Evolutionary conservation across 139 green algal genomes (phyloP).

Genomic region (Closterium sp.): DNA sequence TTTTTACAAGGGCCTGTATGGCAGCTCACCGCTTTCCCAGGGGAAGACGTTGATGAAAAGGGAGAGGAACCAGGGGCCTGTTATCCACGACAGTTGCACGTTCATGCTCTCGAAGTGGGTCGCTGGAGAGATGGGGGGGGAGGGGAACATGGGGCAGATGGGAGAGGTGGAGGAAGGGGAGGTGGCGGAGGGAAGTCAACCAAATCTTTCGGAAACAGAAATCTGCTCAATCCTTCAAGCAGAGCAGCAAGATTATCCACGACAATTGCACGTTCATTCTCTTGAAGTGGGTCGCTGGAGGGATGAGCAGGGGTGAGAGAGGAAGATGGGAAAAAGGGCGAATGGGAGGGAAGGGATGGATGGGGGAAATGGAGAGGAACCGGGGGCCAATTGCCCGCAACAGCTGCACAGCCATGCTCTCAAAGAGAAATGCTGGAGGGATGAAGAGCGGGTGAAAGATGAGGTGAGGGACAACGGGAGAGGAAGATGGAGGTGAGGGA

Average conservation of each 20-base stretch:
- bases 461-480: too few species aligned
- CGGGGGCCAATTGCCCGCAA: background rate
- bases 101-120: slow-evolving; percentile 46
- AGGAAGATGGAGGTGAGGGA: slow-evolving; percentile 83
- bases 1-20: too few species aligned
- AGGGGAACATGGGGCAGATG: background rate
- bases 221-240: too few species aligned
- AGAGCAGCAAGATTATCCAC: too few species aligned
- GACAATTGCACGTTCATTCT: background rate
- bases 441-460: background rate
- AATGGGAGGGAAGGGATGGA: background rate
- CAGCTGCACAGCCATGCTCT: background rate
- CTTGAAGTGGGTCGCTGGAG: background rate
- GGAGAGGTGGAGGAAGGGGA: background rate
- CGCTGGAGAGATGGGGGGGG: background rate
- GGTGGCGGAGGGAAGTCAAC: too few species aligned
- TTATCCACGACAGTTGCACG: slow-evolving; percentile 47
- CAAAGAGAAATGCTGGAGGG: background rate
- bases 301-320: background rate
- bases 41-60: slow-evolving; percentile 88
- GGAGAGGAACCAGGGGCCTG: slow-evolving; percentile 78
- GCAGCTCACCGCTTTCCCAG: slow-evolving; percentile 61
- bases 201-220: too few species aligned
- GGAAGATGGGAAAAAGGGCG: background rate
- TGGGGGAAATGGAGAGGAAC: background rate